Evolutionary conservation across 2,329 filamentous ascomycete species (phyloP).

Genomic region (Chrysosphaeria jannelii): DNA sequence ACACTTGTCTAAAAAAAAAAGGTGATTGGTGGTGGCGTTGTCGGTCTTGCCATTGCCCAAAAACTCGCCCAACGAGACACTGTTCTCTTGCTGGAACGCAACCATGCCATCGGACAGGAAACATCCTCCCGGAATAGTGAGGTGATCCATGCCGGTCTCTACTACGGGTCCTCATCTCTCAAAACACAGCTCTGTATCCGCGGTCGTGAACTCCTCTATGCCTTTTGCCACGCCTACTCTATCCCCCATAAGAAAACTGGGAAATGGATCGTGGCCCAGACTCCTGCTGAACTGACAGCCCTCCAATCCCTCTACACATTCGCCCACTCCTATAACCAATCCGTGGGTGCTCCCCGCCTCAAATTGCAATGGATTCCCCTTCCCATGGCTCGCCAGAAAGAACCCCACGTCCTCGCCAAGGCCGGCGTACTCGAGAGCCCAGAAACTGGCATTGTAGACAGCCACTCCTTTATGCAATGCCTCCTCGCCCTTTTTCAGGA

Average conservation of each 20-base stretch:
- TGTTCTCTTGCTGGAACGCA: slow-evolving; percentile 57
- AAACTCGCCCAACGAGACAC: slow-evolving; percentile 28
- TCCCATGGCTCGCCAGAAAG: slow-evolving; percentile 28
- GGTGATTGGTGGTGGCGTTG: slow-evolving; percentile 30
- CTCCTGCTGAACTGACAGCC: slow-evolving; percentile 32
- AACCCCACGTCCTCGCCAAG: slow-evolving; percentile 46
- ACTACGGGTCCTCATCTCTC: slow-evolving; percentile 47
- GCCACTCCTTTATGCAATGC: slow-evolving; percentile 55
- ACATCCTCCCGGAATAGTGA: slow-evolving; percentile 79
- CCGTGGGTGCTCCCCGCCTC: slow-evolving; percentile 9
- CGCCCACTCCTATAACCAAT: slow-evolving; percentile 8
- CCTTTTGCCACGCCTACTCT: slow-evolving; percentile 32
- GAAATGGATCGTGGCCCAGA: slow-evolving; percentile 91
- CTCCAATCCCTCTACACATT: slow-evolving; percentile 20
- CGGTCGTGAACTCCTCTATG: slow-evolving; percentile 52
- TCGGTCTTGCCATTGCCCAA: slow-evolving; percentile 54
- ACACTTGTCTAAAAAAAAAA: too few relatives aligned
- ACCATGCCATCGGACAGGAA: slow-evolving; percentile 48
- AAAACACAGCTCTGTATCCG: slow-evolving; percentile 62
- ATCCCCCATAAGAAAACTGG: slow-evolving; percentile 49
- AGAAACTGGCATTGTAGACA: slow-evolving; percentile 74
- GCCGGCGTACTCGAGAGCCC: slow-evolving; percentile 55
- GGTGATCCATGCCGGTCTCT: slow-evolving; percentile 87
- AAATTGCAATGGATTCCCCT: slow-evolving; percentile 32
- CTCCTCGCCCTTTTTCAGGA: slow-evolving; percentile 53